These are phyloP conservation scores for Ustilago tritici DNA, from an alignment of 1,284 basidiomycete species.

Conservation along the genomic window DNA sequence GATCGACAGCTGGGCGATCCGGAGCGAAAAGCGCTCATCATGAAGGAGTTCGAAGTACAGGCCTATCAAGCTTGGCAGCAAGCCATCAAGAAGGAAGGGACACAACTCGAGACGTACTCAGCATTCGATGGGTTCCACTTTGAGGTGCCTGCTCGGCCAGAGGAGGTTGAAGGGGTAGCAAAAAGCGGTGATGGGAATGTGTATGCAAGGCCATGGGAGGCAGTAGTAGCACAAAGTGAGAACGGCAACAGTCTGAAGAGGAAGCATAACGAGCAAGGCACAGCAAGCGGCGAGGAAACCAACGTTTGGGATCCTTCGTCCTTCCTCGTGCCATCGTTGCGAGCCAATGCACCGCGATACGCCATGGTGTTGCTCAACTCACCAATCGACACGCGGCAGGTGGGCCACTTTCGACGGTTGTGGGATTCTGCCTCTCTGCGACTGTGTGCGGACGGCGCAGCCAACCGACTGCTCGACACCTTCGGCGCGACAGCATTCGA, in stretches of 20 bases:
- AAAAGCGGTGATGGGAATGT: neutral
- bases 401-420: slow-evolving; percentile 38
- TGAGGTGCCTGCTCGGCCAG: slow-evolving; percentile 28
- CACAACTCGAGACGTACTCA: slow-evolving; percentile 30
- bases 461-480: slow-evolving; percentile 84
- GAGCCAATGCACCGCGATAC: slow-evolving; percentile 16
- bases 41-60: slow-evolving; percentile 58
- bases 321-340: slow-evolving; percentile 19
- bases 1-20: slow-evolving; percentile 33
- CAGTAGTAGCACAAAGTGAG: neutral
- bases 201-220: slow-evolving; percentile 35
- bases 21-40: slow-evolving; percentile 48
- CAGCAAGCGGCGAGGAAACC: neutral
- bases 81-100: neutral
- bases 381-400: slow-evolving; percentile 45
- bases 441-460: slow-evolving; percentile 91
- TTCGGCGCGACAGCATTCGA: slow-evolving; percentile 69
- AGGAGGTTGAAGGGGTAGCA: neutral
- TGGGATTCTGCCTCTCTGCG: slow-evolving; percentile 64
- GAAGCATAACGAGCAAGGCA: slow-evolving; percentile 20
- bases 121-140: slow-evolving; percentile 48
- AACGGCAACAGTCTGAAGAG: slow-evolving; percentile 28
- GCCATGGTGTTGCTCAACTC: slow-evolving; percentile 61
- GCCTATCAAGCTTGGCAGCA: slow-evolving; percentile 56
- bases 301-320: slow-evolving; percentile 27